Base-by-base conservation (phyloP, 2,329 filamentous ascomycete genomes). In the Colletotrichum ledebouriae region DNA sequence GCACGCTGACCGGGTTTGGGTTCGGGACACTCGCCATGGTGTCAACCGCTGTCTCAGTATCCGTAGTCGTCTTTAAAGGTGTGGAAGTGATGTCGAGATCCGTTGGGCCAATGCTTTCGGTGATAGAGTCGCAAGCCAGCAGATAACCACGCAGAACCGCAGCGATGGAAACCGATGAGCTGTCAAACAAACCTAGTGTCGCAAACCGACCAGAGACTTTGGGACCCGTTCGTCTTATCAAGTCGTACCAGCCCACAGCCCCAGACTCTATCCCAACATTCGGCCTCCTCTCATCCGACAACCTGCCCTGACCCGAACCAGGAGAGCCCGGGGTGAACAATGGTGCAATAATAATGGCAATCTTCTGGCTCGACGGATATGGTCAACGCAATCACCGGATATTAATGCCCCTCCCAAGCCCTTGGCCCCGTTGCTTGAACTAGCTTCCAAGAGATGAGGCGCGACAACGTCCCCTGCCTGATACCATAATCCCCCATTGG, bases 221-320 rank as follows among this genome's bases (percentile, higher is more conserved):
- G 44, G 61, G 37, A 12, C 25, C 10, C 15, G 49, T 66, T 60
- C 62, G n/a, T 65, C 55, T 65, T 68, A 60, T 65, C 42, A 56
- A 47, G 15, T 59, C 7, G 17, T 12, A 29, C 11, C 15, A 33
- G 33, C 53, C 17, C 15, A 13, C n/a, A 3, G 12, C 41, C 55
- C 47, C 47, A 58, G 37, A 20, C 22, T 42, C 42, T 37, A 15
- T 60, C 53, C 61, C 49, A 50, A 44, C 22, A 63, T 42, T 33
- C 17, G 41, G 47, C 11, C 17, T 59, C 55, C 25, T 25, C 49
- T 42, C 25, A 9, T 13, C 61, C 42, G 34, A 37, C 33, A 22
- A 20, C 7, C 6, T 13, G 17, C 34, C 20, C 11, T 20, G 15
- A 42, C 9, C 37, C 25, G 17, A 64, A 41, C 7, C 34, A 44